A percentile compares a stretch with the other conserved stretches of the same genome.
phyloP scores from a whole-genome alignment of 2,329 filamentous ascomycete genomes.

The Plectosphaerella sp. region DNA sequence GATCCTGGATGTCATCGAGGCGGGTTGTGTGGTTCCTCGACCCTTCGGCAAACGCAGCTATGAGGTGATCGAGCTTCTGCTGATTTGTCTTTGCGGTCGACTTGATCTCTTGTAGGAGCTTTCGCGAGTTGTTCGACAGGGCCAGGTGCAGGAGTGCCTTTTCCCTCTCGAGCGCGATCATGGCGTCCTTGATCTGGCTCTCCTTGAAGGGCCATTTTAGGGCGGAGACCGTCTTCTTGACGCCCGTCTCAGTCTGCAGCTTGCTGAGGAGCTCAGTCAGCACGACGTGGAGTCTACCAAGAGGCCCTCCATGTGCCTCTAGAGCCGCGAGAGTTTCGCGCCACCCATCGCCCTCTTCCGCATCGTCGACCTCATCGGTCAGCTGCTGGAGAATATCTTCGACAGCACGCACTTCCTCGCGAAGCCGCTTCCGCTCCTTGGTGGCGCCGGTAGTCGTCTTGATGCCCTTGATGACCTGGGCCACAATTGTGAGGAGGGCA shows the following conservation, averaged over 20 bases:
- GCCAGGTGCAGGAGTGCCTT: background rate
- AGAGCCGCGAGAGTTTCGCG: slow-evolving; percentile 13
- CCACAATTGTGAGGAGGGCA: slow-evolving; percentile 14
- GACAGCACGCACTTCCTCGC: slow-evolving; percentile 12
- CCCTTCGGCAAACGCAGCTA: background rate
- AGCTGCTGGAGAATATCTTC: slow-evolving; percentile 13
- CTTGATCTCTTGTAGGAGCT: background rate
- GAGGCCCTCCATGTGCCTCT: slow-evolving; percentile 12
- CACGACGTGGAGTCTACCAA: slow-evolving; percentile 7
- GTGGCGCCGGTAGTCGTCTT: slow-evolving; percentile 9
- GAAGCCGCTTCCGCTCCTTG: slow-evolving; percentile 11
- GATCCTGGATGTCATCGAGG: background rate
- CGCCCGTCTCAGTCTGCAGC: slow-evolving; percentile 9
- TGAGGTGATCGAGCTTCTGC: background rate
- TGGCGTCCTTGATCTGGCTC: slow-evolving; percentile 8
- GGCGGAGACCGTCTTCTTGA: background rate
- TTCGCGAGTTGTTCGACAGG: background rate
- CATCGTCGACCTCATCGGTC: slow-evolving; percentile 13
- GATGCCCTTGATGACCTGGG: slow-evolving; percentile 14
- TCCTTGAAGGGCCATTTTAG: slow-evolving; percentile 16
- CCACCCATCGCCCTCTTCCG: slow-evolving; percentile 13
- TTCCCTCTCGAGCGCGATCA: background rate
- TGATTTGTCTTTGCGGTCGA: background rate
- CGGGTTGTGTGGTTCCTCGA: too few species aligned
- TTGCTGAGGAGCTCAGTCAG: slow-evolving; percentile 9